These are phyloP conservation scores for Maudiozyma saulgeensis DNA, from an alignment of 805 yeast species.

Conservation along the genomic window DNA sequence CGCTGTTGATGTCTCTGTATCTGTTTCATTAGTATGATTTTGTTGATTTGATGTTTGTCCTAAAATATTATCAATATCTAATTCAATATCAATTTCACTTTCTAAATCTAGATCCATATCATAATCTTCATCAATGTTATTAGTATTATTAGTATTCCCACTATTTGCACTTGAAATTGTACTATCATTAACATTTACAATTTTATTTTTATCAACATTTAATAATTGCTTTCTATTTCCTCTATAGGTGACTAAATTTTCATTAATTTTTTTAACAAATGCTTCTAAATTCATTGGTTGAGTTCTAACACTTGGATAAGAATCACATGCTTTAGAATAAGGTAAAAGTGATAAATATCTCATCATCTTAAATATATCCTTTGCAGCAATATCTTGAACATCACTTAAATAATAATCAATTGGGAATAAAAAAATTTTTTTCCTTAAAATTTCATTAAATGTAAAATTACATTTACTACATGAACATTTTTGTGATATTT, in stretches of 20 bases:
- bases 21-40: neutral
- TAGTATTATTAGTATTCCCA: neutral
- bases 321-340: conserved; percentile 36
- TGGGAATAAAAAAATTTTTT: conserved; percentile 26
- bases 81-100: conserved; percentile 3
- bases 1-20: neutral
- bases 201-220: neutral
- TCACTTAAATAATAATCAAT: conserved; percentile 22
- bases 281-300: conserved; percentile 31
- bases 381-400: conserved; percentile 24
- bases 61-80: conserved; percentile 1
- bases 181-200: neutral
- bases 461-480: conserved; percentile 25
- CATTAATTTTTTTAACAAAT: conserved; percentile 23
- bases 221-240: conserved; percentile 17
- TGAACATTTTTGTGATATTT: conserved; percentile 25
- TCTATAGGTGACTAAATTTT: conserved; percentile 17
- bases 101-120: conserved; percentile 1
- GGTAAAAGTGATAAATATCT: conserved; percentile 30
- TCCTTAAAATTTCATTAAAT: conserved; percentile 25
- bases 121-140: neutral
- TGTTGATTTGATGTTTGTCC: neutral
- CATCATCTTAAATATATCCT: conserved; percentile 32
- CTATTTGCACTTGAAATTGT: neutral
- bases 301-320: conserved; percentile 35